Evolutionary conservation across 768 basidiomycete genomes (phyloP).

Genomic region (Royoungia palumana): DNA sequence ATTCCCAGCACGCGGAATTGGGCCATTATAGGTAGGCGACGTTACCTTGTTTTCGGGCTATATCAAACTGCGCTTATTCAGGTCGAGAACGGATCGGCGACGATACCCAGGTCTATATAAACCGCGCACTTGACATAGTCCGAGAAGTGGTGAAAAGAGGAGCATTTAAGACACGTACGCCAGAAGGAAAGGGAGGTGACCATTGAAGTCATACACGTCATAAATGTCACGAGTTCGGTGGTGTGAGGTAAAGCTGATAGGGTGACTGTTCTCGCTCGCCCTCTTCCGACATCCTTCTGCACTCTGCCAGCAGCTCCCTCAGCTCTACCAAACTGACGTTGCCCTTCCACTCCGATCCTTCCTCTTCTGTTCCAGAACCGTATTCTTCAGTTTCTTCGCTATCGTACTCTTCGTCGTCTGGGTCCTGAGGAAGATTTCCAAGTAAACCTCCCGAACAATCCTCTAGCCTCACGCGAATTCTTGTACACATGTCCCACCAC

Average conservation of each 20-base stretch:
- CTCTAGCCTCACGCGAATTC: slow-evolving; percentile 57
- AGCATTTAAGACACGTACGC: slow-evolving; percentile 65
- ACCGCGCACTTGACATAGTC: slow-evolving; percentile 53
- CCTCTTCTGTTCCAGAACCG: slow-evolving; percentile 31
- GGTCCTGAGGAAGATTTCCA: slow-evolving; percentile 39
- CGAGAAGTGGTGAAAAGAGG: slow-evolving; percentile 56
- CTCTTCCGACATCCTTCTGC: slow-evolving; percentile 42
- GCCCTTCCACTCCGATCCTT: slow-evolving; percentile 27
- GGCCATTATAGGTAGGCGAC: slow-evolving; percentile 75
- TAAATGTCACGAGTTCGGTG: slow-evolving; percentile 4
- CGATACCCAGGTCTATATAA: slow-evolving; percentile 7
- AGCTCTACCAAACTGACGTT: slow-evolving; percentile 41
- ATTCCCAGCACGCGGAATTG: slow-evolving; percentile 95
- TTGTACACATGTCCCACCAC: slow-evolving; percentile 59
- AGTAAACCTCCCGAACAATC: slow-evolving; percentile 71
- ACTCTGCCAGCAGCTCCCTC: slow-evolving; percentile 55
- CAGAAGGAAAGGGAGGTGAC: slow-evolving; percentile 59
- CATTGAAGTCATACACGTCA: slow-evolving; percentile 11
- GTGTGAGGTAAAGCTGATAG: slow-evolving; percentile 18
- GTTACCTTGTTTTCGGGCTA: not conserved
- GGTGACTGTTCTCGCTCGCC: slow-evolving; percentile 26
- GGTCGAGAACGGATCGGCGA: slow-evolving; percentile 27
- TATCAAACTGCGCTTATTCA: slow-evolving; percentile 1
- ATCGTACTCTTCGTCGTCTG: slow-evolving; percentile 32
- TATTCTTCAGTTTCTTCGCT: slow-evolving; percentile 34